Evolutionary conservation across 2,329 filamentous ascomycete species (phyloP).

Genomic region (Xylariomycetidae sp.): DNA sequence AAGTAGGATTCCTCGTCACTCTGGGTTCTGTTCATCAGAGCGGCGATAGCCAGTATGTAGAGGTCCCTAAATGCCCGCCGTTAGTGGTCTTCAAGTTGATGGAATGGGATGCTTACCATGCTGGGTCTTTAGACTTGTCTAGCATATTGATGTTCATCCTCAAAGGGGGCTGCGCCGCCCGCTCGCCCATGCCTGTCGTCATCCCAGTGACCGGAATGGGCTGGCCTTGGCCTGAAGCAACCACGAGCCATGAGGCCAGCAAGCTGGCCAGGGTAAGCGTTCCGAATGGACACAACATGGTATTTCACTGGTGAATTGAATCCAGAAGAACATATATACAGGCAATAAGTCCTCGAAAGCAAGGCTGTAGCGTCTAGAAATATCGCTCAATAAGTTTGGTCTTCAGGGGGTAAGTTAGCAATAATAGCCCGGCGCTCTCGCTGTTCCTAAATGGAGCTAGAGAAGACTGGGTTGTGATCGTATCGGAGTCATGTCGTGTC

Average conservation of each 20-base stretch:
- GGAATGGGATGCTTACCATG: constrained; percentile 15
- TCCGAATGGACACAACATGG: background rate
- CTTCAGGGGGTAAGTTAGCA: too few relatives aligned
- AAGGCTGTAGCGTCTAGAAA: too few relatives aligned
- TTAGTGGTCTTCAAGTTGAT: background rate
- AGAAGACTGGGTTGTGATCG: too few relatives aligned
- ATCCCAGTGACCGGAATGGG: constrained; percentile 19
- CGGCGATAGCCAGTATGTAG: constrained; percentile 41
- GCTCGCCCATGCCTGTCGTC: constrained; percentile 19
- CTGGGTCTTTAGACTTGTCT: constrained; percentile 21
- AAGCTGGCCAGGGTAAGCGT: constrained; percentile 6
- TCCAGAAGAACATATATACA: too few relatives aligned
- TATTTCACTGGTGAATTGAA: too few relatives aligned
- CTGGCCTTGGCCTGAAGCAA: constrained; percentile 6
- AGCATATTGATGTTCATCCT: constrained; percentile 46
- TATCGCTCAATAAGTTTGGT: too few relatives aligned
- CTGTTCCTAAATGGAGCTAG: too few relatives aligned
- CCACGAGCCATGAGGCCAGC: constrained; percentile 3
- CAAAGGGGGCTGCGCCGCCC: constrained; percentile 36
- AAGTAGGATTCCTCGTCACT: constrained; percentile 45
- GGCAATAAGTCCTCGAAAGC: too few relatives aligned
- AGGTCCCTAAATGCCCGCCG: constrained; percentile 36
- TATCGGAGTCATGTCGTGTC: too few relatives aligned
- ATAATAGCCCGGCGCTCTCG: too few relatives aligned
- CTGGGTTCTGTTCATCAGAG: constrained; percentile 37